Evolutionary conservation across 2,329 filamentous ascomycete species (phyloP), one percentile per base, ranked within the genome.

Genomic region (Orbilia ellipsospora): DNA sequence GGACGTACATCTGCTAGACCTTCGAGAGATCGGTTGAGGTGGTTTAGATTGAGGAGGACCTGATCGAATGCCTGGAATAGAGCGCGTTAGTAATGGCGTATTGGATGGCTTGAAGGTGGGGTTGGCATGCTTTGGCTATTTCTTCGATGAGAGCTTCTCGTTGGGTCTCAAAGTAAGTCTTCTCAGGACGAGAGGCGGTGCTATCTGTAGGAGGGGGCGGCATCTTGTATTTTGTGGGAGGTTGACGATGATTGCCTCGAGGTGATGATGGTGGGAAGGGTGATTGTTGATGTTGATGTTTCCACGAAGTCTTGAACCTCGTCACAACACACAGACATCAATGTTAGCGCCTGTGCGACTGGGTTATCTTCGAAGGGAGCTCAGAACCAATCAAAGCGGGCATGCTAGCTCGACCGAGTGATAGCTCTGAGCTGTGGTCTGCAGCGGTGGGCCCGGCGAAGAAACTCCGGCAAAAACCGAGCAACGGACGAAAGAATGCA

Each of bases 381-480:
- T 61, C 28, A 4, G 57, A 63, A 59, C 66, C 66, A 70, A 70
- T 61, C 62, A 66, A 57, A 44, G 31, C 61, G 23, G 4, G 18
- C 62, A 66, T 66, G 52, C 62, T 26, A 61, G 48, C 44, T 36
- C 31, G 31, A 36, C 31, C 31, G 31, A 36, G 31, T 36, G 8
- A 26, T 40, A 52, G 50, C 48, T 23, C 28, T n/a, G 31, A 4
- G 31, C 31, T 36, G 31, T 36, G 31, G 3, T 36, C 31, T 36
- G 31, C 31, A 36, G 31, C 31, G 16, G 16, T 48, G 16, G 26
- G 51, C 40, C 60, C 70, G 70, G 70, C 13, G 45, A 6, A 60
- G 20, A 65, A 69, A 75, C 72, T 64, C 72, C 72, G 72, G 64
- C 52, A 69, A 68, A 63, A 75, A 64, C 72, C 72, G 72, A 75